Conservation (phyloP, 2,329 filamentous ascomycete species). For the Penicillium sp. region DNA sequence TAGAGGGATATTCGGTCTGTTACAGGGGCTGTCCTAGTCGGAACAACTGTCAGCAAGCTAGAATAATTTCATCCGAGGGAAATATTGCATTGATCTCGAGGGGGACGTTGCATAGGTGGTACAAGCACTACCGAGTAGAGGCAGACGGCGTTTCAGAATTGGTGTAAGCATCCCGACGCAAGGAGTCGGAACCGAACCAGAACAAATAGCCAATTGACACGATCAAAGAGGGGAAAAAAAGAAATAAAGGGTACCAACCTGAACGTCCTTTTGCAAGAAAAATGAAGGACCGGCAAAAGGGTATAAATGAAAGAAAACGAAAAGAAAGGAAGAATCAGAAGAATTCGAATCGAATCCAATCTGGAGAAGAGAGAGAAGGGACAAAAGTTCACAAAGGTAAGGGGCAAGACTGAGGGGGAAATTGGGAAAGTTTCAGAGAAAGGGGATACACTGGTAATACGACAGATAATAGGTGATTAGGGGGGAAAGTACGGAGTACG, state of each 20-base stretch:
- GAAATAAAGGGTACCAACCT: conserved; percentile 8
- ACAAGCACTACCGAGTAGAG: conserved; percentile 18
- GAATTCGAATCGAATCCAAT: conserved; percentile 11
- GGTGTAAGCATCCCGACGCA: conserved; percentile 19
- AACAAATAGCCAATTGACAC: conserved; percentile 3
- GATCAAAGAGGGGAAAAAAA: not conserved
- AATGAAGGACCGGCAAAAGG: conserved; percentile 6
- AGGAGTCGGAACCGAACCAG: conserved; percentile 10
- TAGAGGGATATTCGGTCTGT: not conserved
- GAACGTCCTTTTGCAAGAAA: conserved; percentile 4
- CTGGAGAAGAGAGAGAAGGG: conserved; percentile 15
- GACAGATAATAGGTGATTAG: not conserved
- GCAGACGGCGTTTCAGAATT: conserved; percentile 23
- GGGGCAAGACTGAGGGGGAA: conserved; percentile 22
- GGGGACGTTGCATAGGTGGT: conserved; percentile 16
- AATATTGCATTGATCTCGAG: conserved; percentile 13
- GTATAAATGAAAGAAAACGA: conserved; percentile 13
- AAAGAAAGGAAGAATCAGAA: conserved; percentile 15
- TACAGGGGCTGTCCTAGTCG: not conserved
- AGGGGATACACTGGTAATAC: conserved; percentile 23
- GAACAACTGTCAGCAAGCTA: conserved; percentile 5
- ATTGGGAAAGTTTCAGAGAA: conserved; percentile 28
- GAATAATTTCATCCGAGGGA: conserved; percentile 4
- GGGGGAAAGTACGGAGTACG: not conserved
- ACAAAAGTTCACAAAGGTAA: conserved; percentile 16